Evolutionary conservation across 768 basidiomycete genomes (phyloP), one percentile per base, ranked within the genome.

Genomic region (Boletus sp.): DNA sequence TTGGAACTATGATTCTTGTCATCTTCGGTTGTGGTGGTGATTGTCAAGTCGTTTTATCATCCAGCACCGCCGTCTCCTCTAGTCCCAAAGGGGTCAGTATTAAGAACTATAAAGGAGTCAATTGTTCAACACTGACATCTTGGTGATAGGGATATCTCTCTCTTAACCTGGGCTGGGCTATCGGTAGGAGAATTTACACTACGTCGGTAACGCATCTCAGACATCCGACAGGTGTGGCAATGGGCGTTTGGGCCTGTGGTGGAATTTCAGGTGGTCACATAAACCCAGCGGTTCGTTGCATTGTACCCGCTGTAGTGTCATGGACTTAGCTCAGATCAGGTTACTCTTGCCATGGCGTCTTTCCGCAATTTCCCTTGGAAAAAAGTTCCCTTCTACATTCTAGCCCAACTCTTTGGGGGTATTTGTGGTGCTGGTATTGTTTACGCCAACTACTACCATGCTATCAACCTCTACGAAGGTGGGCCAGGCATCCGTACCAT

Each of bases 301-400:
- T 37, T 24, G 11, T 40, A 28, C 14, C 17, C 18, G 42, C 18
- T 52, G 18, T 39, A 1, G 7, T 35, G n/a, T 7, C 30, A 7
- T 33, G 10, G 18, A 17, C 52, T 64, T n/a, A 67, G 29, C 36
- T 29, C 40, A n/a, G 9, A 5, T 32, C 24, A 87, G 85, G 78
- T 92, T 28, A 93, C 91, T 17, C 71, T 93, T 49, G 78, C 83
- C 14, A 65, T 91, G 45, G 88, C 87, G 5, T 75, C 82, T 3
- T 84, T 84, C 69, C 83, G 90, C 59, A 79, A 78, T 46, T 92
- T 93, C 71, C 89, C 91, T 0, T 88, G 88, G 86, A 79, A 78
- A 61, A 92, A 92, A 67, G 91, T 91, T 0, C 91, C 91, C 0
- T 78, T 63, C 20, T 91, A 84, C 67, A 80, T 88, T 46, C 64